Conservation (phyloP, 805 yeast genomes). For the Ascoidea rubescens region DNA sequence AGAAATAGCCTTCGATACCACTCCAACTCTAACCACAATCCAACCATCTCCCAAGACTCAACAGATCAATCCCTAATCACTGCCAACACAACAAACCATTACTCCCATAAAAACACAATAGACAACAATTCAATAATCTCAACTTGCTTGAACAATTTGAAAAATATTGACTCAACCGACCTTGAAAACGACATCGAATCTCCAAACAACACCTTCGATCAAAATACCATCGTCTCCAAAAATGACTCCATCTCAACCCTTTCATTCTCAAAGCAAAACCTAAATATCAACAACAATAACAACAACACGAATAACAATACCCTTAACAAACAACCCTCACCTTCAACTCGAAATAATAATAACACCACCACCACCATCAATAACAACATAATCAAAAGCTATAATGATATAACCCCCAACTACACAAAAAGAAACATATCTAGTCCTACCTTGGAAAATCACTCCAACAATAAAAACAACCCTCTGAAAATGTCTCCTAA, state of each 20-base stretch:
- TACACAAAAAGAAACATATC: too few relatives aligned
- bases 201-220: neutral
- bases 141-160: neutral
- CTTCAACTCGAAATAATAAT: neutral
- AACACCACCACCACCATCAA: neutral
- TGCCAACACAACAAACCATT: neutral
- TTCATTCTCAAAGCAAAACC: too few relatives aligned
- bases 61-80: neutral
- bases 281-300: too few relatives aligned
- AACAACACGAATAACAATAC: neutral
- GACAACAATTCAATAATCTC: neutral
- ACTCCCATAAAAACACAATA: neutral
- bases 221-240: neutral
- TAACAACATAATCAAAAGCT: neutral
- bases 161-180: too few relatives aligned
- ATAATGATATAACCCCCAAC: too few relatives aligned
- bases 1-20: too few relatives aligned
- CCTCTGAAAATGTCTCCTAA: neutral
- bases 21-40: neutral
- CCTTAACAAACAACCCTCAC: neutral
- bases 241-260: neutral
- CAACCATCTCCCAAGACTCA: neutral
- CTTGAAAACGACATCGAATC: neutral
- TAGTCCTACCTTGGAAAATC: neutral
- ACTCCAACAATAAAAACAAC: neutral